Evolutionary conservation across 192 early-diverging fungal genomes (phyloP), one percentile per base, ranked within the genome.

Genomic region (Radiomyces spectabilis): DNA sequence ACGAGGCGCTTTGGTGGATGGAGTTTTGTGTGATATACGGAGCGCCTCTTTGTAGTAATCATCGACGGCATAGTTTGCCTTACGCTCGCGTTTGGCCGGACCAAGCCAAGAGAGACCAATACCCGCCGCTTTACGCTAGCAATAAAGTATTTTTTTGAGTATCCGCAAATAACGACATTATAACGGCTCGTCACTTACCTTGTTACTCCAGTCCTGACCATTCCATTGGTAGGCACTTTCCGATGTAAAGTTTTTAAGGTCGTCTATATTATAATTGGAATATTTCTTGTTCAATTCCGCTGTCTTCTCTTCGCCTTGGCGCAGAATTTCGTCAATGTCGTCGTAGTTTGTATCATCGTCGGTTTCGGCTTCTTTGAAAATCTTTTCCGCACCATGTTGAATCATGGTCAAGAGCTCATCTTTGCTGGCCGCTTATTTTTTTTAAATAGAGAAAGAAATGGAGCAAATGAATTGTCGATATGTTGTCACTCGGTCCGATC

Each of bases 401-500:
- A 99, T 96, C 96, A 99, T 97, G 19, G 81, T 81, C 44, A 99
- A 69, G 31, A 97, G 82, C 8, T 94, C 92, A 38, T 89, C 89
- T 50, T 93, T 93, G 12, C 54, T 75, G 4, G 85, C 78, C 13
- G 76, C 71, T 73, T 37, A 18, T n/a, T n/a, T n/a, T n/a, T n/a
- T n/a, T n/a, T 21, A 10, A 8, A 24, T 24, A 44, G 16, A 44
- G 10, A 12, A 51, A 24, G 4, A 21, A 31, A 32, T 30, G 21
- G 5, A 32, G 2, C 5, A n/a, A 26, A 21, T 9, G 27, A n/a
- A n/a, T 15, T 29, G 41, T 53, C 12, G 34, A 52, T 35, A 66
- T 34, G 15, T 42, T 40, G 53, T 38, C 44, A 3, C 10, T 19
- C 24, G 16, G 45, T 18, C 15, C 22, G 15, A 22, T 21, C 21